Percentiles rank a stretch among this genome's conserved stretches.
Evolutionary conservation across 2,329 filamentous ascomycete genomes (phyloP).

Genomic region (Didymella glomerata): DNA sequence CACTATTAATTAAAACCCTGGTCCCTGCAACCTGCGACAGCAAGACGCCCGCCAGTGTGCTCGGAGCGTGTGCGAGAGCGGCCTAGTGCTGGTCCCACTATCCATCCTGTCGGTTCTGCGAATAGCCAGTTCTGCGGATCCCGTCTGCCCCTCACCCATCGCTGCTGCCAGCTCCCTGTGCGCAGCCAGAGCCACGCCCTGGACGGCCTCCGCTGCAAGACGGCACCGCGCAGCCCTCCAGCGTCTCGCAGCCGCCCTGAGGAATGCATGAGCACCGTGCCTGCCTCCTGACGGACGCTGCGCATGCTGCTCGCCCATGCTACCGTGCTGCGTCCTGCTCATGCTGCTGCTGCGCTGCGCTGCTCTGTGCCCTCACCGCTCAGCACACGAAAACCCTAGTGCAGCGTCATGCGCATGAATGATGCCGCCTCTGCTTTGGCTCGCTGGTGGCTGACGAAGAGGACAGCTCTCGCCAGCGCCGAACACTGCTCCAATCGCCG

Average conservation of each 20-base stretch:
- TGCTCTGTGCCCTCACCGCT: conserved; percentile 19
- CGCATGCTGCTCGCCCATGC: conserved; percentile 15
- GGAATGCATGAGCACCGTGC: not conserved
- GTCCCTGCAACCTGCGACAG: conserved; percentile 28
- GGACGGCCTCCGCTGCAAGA: conserved; percentile 2
- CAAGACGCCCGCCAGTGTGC: conserved; percentile 10
- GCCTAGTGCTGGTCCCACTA: conserved; percentile 30
- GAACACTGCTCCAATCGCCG: conserved; percentile 20
- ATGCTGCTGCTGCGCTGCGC: not conserved
- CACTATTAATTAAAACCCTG: conserved; percentile 34
- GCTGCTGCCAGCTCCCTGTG: conserved; percentile 4
- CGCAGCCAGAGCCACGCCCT: conserved; percentile 9
- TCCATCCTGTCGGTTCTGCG: conserved; percentile 29
- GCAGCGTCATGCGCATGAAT: conserved; percentile 17
- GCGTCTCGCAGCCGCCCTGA: conserved; percentile 13
- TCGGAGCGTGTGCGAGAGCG: conserved; percentile 29
- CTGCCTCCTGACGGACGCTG: not conserved
- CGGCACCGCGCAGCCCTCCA: conserved; percentile 3
- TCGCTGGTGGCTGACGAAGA: conserved; percentile 14
- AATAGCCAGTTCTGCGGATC: conserved; percentile 32
- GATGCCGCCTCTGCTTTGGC: conserved; percentile 14
- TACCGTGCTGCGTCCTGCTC: conserved; percentile 4
- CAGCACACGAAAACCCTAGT: conserved; percentile 15
- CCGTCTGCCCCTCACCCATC: conserved; percentile 16
- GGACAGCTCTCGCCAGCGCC: conserved; percentile 16